Percentiles rank a stretch among this genome's conserved stretches.
These are phyloP conservation scores for Helichrysum umbraculigerum DNA, from an alignment of 129 eudicot species.

Conservation along the genomic window DNA sequence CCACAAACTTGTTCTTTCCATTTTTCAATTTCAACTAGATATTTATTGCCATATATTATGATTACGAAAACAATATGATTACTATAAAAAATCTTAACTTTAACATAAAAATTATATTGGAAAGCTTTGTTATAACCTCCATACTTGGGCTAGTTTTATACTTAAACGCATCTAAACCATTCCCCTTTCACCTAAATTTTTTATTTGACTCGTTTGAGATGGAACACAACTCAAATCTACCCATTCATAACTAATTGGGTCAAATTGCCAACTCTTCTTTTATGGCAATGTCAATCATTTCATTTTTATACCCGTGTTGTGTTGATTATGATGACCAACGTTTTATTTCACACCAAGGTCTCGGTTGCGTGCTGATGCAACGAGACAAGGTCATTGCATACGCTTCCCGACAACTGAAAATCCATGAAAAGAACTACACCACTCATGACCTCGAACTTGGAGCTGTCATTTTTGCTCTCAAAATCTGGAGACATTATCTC, in stretches of 20 bases:
- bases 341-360: neutral
- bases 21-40: neutral
- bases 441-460: too few relatives aligned
- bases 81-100: neutral
- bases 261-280: neutral
- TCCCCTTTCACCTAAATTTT: neutral
- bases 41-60: neutral
- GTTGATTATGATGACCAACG: neutral
- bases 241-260: neutral
- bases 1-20: neutral
- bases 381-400: too few relatives aligned
- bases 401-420: too few relatives aligned
- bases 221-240: slow-evolving; percentile 1
- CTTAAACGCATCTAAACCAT: neutral
- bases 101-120: neutral
- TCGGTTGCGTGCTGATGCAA: too few relatives aligned
- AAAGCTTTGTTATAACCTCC: neutral
- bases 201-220: neutral
- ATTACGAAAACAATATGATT: neutral
- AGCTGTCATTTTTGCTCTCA: too few relatives aligned
- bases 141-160: neutral
- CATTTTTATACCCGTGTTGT: neutral
- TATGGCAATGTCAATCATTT: neutral
- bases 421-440: too few relatives aligned
- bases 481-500: too few relatives aligned